phyloP scores from a whole-genome alignment of 202 grass and related monocot genomes.

The Setaria italica region DNA sequence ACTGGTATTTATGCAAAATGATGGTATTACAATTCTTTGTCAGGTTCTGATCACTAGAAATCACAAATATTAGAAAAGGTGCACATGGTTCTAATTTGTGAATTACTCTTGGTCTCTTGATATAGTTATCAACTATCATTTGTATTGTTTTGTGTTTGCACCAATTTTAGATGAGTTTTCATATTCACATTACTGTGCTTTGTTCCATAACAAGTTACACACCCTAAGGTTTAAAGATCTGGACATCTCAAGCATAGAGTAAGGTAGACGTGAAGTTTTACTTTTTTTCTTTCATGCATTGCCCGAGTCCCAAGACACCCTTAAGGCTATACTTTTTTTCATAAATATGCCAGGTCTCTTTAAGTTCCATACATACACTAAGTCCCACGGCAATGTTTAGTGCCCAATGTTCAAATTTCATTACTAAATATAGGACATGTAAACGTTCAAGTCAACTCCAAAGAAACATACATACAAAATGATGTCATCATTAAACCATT shows the following conservation, averaged over 20 bases:
- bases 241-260: neutral
- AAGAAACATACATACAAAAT: neutral
- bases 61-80: neutral
- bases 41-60: neutral
- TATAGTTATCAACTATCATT: neutral
- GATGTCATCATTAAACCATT: neutral
- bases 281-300: neutral
- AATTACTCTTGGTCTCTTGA: neutral
- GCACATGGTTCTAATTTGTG: neutral
- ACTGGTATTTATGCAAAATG: neutral
- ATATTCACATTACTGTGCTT: neutral
- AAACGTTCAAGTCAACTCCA: slow-evolving; percentile 23
- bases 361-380: neutral
- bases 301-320: neutral
- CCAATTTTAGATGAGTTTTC: neutral
- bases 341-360: neutral
- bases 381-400: slow-evolving; percentile 3
- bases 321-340: neutral
- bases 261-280: neutral
- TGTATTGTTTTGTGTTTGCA: neutral
- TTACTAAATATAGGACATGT: slow-evolving; percentile 15
- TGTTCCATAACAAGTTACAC: neutral
- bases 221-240: neutral
- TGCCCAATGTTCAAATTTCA: neutral
- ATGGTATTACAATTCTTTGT: neutral